phyloP scores from a whole-genome alignment of 108 stramenopile species.

The Epipyxis sp. region DNA sequence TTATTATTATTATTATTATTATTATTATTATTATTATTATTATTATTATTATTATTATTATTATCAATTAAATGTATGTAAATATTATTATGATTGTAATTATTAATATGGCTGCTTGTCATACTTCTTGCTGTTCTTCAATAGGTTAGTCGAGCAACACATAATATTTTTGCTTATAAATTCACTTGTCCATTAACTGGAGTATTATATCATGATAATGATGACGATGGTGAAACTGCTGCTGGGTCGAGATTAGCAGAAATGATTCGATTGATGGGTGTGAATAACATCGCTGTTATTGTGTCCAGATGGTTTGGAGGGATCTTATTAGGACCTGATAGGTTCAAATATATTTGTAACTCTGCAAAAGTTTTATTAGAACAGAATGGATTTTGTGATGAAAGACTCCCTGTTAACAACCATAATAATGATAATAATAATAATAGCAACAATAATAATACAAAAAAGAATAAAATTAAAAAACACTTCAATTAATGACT shows the following conservation, averaged over 20 bases:
- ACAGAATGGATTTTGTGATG: slow-evolving; percentile 9
- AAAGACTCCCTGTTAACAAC: not conserved
- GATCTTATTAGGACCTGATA: slow-evolving; percentile 70
- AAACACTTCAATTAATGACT: too few species aligned
- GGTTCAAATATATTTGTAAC: slow-evolving; percentile 78
- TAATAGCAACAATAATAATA: not conserved
- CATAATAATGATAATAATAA: not conserved
- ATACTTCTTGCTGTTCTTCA: too few species aligned
- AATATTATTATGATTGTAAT: too few species aligned
- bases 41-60: too few species aligned
- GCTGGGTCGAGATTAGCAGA: slow-evolving; percentile 70
- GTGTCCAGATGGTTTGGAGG: slow-evolving; percentile 70
- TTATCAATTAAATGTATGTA: too few species aligned
- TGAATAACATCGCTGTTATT: slow-evolving; percentile 73
- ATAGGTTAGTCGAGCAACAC: slow-evolving; percentile 61
- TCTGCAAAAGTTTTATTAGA: slow-evolving; percentile 34
- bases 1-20: too few species aligned
- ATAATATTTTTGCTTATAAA: slow-evolving; percentile 81
- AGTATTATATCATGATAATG: slow-evolving; percentile 50
- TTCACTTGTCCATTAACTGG: slow-evolving; percentile 38
- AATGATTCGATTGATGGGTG: slow-evolving; percentile 69
- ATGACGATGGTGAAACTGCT: slow-evolving; percentile 86
- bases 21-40: too few species aligned
- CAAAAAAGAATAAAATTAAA: not conserved
- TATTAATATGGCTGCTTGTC: too few species aligned